Evolutionary conservation across 2,329 filamentous ascomycete genomes (phyloP).

Genomic region (Fusarium drepaniforme): DNA sequence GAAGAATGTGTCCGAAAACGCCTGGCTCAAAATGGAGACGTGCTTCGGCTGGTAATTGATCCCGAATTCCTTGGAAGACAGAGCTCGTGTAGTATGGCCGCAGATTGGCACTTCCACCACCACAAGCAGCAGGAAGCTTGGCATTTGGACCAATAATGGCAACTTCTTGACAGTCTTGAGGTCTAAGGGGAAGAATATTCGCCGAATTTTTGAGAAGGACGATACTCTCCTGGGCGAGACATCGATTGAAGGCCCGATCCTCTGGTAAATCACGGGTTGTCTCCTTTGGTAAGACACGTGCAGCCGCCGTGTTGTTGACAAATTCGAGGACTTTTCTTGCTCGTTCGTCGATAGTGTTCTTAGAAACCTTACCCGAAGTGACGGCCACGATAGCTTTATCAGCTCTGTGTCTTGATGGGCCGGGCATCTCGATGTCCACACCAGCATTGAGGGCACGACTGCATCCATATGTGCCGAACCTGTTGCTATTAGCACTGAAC

Average conservation of each 20-base stretch:
- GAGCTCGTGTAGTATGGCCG: slow-evolving; percentile 48
- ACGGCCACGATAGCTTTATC: slow-evolving; percentile 16
- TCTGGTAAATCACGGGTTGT: slow-evolving; percentile 23
- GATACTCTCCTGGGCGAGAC: slow-evolving; percentile 55
- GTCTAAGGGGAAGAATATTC: slow-evolving; percentile 62
- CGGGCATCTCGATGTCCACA: slow-evolving; percentile 28
- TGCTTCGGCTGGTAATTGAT: background rate
- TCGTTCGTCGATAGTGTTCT: slow-evolving; percentile 10
- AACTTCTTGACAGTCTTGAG: slow-evolving; percentile 50
- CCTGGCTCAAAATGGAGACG: slow-evolving; percentile 20
- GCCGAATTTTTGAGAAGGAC: slow-evolving; percentile 75
- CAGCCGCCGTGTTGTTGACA: background rate
- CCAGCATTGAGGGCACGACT: slow-evolving; percentile 20
- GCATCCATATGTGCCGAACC: slow-evolving; percentile 29
- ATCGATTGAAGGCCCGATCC: slow-evolving; percentile 10
- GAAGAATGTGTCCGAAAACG: slow-evolving; percentile 19
- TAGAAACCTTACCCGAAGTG: slow-evolving; percentile 1
- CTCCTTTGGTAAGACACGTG: slow-evolving; percentile 16
- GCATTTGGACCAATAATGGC: slow-evolving; percentile 68
- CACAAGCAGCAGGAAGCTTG: slow-evolving; percentile 50
- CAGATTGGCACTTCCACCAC: slow-evolving; percentile 50
- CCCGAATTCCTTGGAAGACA: slow-evolving; percentile 46
- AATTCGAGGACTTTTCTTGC: slow-evolving; percentile 17
- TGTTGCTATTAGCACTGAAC: background rate
- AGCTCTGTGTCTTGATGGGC: slow-evolving; percentile 14